phyloP scores from a whole-genome alignment of 176 grass and related monocot genomes.

The Zizania latifolia region DNA sequence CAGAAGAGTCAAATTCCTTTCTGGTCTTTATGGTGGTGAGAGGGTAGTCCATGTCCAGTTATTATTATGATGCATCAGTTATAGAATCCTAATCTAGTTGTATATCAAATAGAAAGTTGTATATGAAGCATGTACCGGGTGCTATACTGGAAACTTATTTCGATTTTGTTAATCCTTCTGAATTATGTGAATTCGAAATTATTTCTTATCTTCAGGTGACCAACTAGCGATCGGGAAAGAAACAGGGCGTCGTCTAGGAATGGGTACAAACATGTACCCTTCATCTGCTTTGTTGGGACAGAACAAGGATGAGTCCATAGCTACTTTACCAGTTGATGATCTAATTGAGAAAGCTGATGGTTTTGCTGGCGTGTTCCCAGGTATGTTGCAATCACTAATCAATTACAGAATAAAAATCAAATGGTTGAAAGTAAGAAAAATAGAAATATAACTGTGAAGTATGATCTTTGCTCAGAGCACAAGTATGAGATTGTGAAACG shows the following conservation, averaged over 20 bases:
- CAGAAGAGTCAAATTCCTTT: neutral
- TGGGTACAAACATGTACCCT: slow-evolving; percentile 38
- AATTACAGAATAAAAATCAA: neutral
- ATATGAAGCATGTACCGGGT: neutral
- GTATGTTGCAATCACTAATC: slow-evolving; percentile 8
- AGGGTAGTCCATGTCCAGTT: neutral
- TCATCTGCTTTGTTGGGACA: slow-evolving; percentile 28
- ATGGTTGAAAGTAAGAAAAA: neutral
- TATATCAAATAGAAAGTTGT: neutral
- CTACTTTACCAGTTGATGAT: slow-evolving; percentile 26
- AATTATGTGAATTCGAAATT: neutral
- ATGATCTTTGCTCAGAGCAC: neutral
- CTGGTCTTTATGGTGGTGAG: neutral
- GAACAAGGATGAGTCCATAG: slow-evolving; percentile 22
- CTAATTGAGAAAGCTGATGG: slow-evolving; percentile 34
- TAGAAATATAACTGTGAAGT: neutral
- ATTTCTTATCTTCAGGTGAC: slow-evolving; percentile 20
- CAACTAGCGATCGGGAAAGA: slow-evolving; percentile 28
- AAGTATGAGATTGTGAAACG: slow-evolving; percentile 33
- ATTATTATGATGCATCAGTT: too few relatives aligned
- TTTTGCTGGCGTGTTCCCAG: slow-evolving; percentile 34
- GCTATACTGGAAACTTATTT: neutral
- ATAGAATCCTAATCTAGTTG: neutral
- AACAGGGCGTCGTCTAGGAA: slow-evolving; percentile 18
- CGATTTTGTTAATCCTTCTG: neutral